Evolutionary conservation across 805 yeast species (phyloP).

Genomic region (Saturnispora gosingensis): DNA sequence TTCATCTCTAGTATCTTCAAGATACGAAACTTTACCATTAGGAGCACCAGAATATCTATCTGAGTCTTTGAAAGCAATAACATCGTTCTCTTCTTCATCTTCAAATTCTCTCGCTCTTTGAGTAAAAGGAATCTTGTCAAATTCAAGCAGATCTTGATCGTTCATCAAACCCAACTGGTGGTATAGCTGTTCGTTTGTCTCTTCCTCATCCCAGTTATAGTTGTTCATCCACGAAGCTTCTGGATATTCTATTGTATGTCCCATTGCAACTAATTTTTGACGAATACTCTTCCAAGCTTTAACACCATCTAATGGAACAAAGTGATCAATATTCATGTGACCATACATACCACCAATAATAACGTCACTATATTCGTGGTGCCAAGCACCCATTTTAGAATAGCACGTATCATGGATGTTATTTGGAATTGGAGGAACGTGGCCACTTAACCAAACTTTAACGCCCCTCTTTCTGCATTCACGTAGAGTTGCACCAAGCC

Average conservation of each 20-base stretch:
- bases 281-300: constrained; percentile 51
- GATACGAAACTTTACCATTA: constrained; percentile 51
- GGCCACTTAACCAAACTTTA: constrained; percentile 85
- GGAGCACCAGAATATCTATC: constrained; percentile 55
- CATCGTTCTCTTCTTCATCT: constrained; percentile 23
- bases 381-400: constrained; percentile 71
- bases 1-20: constrained; percentile 47
- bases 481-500: constrained; percentile 68
- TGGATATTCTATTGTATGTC: constrained; percentile 10
- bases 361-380: constrained; percentile 73
- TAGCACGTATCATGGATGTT: constrained; percentile 67
- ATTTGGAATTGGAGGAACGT: constrained; percentile 79
- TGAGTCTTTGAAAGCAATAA: constrained; percentile 13
- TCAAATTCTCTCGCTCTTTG: constrained; percentile 6
- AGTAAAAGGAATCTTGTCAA: constrained; percentile 5
- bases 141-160: neutral
- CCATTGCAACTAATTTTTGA: constrained; percentile 17
- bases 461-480: constrained; percentile 64
- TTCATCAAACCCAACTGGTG: constrained; percentile 4
- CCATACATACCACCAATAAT: constrained; percentile 80
- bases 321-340: constrained; percentile 86
- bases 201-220: constrained; percentile 5
- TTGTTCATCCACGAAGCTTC: constrained; percentile 19
- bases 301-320: constrained; percentile 63
- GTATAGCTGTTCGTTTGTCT: constrained; percentile 12